phyloP scores from a whole-genome alignment of 768 basidiomycete genomes.

The Dictyophora rubrovolvata region DNA sequence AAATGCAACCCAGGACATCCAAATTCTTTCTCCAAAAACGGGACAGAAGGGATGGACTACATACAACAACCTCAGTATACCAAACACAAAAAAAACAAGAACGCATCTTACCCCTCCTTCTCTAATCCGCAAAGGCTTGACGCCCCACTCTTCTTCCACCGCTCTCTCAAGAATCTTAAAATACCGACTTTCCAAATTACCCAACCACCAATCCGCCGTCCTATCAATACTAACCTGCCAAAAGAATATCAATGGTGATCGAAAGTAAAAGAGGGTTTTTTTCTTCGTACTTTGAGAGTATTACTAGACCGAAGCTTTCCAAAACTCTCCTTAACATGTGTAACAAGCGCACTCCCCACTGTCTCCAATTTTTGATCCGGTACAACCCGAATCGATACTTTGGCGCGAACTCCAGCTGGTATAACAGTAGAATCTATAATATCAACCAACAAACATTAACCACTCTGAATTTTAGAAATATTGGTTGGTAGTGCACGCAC shows the following conservation, averaged over 20 bases:
- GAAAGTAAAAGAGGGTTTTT: conserved; percentile 3
- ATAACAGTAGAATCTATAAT: conserved; percentile 75
- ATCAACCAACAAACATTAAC: background rate
- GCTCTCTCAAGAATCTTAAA: conserved; percentile 79
- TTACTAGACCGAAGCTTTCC: conserved; percentile 55
- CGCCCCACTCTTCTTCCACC: conserved; percentile 79
- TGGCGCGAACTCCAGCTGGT: conserved; percentile 71
- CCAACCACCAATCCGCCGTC: conserved; percentile 94
- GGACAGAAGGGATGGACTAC: conserved; percentile 92
- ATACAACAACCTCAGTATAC: background rate
- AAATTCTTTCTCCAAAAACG: conserved; percentile 88
- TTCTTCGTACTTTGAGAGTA: conserved; percentile 48
- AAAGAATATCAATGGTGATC: background rate
- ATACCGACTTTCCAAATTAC: conserved; percentile 74
- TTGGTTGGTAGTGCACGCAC: conserved; percentile 44
- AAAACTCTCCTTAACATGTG: conserved; percentile 53
- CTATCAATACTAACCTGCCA: conserved; percentile 69
- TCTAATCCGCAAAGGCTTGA: conserved; percentile 75
- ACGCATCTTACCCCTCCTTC: conserved; percentile 74
- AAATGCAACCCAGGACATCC: conserved; percentile 83
- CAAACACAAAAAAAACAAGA: background rate
- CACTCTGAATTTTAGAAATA: too few relatives aligned
- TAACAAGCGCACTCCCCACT: conserved; percentile 51
- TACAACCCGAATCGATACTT: conserved; percentile 85
- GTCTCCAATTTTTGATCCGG: conserved; percentile 80